Conservation (phyloP, 768 basidiomycete species). For the Russula dissimulans region DNA sequence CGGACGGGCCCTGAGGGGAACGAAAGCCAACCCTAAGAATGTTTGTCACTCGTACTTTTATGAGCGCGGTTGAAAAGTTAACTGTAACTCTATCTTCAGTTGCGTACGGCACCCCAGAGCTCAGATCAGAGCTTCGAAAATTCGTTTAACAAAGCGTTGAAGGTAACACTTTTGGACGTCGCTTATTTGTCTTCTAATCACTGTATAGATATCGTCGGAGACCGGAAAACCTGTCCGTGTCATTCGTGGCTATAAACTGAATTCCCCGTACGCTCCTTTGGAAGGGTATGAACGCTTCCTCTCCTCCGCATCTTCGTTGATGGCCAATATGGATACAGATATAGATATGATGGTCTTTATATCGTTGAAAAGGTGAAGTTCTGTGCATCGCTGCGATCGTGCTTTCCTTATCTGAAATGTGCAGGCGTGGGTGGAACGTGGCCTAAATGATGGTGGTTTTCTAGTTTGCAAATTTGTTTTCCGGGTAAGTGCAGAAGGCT, state of each 20-base stretch:
- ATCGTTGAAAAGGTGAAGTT: constrained; percentile 53
- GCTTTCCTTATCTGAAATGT: constrained; percentile 2
- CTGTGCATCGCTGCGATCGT: not conserved
- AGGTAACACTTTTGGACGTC: constrained; percentile 30
- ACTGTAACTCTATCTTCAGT: constrained; percentile 32
- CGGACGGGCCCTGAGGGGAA: constrained; percentile 81
- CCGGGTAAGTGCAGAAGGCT: constrained; percentile 39
- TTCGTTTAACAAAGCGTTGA: constrained; percentile 56
- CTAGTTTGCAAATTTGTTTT: constrained; percentile 83
- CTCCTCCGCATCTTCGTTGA: not conserved
- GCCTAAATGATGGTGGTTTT: constrained; percentile 57
- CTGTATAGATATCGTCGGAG: constrained; percentile 56
- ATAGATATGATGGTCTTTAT: constrained; percentile 89
- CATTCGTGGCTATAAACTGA: constrained; percentile 73
- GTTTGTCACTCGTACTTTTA: constrained; percentile 31
- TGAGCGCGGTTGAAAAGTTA: not conserved
- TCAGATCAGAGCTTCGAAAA: constrained; percentile 77
- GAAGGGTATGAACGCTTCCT: constrained; percentile 47
- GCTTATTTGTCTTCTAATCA: not conserved
- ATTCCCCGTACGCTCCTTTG: constrained; percentile 63
- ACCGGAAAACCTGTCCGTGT: constrained; percentile 79
- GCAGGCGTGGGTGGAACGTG: constrained; percentile 68
- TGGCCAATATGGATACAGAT: constrained; percentile 34
- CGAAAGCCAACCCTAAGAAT: constrained; percentile 75
- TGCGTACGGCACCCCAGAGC: constrained; percentile 84